Percentiles rank a stretch among this genome's conserved stretches.
Evolutionary conservation across 768 basidiomycete genomes (phyloP).

Genomic region (Serendipita sp.): DNA sequence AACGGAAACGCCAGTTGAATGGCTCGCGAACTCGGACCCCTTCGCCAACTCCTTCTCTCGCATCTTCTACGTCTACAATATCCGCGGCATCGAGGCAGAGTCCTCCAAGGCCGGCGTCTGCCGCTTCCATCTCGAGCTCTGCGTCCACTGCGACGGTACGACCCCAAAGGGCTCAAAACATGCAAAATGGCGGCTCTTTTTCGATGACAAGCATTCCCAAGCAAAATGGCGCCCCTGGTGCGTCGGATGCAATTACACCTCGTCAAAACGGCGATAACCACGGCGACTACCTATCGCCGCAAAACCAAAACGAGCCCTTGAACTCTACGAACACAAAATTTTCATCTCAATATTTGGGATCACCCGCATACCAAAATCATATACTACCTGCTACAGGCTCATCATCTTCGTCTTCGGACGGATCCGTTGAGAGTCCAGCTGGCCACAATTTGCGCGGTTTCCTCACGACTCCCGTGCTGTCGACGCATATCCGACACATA

Average conservation of each 20-base stretch:
- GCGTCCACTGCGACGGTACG: constrained; percentile 5
- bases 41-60: constrained; percentile 6
- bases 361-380: too few species aligned
- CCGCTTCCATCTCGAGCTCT: constrained; percentile 4
- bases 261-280: too few species aligned
- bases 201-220: background rate
- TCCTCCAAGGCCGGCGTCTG: background rate
- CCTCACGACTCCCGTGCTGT: background rate
- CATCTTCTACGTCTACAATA: constrained; percentile 16
- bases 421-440: too few species aligned
- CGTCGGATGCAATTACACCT: too few species aligned
- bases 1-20: constrained; percentile 16
- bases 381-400: background rate
- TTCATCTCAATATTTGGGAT: too few species aligned
- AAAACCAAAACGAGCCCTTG: too few species aligned
- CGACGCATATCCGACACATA: background rate
- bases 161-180: background rate
- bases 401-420: background rate
- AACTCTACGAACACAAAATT: too few species aligned
- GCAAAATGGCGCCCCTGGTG: too few species aligned
- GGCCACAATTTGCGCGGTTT: too few species aligned
- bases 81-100: background rate
- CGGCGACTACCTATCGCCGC: too few species aligned
- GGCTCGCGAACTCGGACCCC: constrained; percentile 22
- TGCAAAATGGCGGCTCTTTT: background rate